Evolutionary conservation across 441 rosid genomes (phyloP), one percentile per base, ranked within the genome.

Genomic region (Adansonia rubrostipa): DNA sequence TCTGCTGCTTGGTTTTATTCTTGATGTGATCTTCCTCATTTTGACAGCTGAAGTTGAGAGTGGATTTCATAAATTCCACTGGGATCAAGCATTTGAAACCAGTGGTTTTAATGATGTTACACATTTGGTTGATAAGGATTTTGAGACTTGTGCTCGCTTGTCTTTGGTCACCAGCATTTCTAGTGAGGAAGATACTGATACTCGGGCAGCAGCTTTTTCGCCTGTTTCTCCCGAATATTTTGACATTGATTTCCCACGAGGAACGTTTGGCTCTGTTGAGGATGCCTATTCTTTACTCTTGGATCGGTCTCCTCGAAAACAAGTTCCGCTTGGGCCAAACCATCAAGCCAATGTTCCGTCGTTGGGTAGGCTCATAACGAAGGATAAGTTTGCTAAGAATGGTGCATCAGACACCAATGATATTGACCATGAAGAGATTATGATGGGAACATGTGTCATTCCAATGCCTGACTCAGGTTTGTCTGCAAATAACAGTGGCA

Each of bases 401-500:
- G 81, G 80, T 22, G 65, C 75, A 3, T 71, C 58, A 22, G 68
- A 57, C 42, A 13, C 47, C 72, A 5, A n/a, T 50, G 36, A 4
- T 77, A 78, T 45, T 50, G 64, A 44, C 53, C 15, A 72, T 17
- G 85, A 51, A 64, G 76, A 64, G 50, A 83, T 78, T 77, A 44
- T 65, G 69, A 71, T 63, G 76, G 88, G 89, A 48, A 83, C 85
- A 75, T 84, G 91, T 60, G 54, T 90, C 2, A 80, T 85, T 83
- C 82, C 91, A 20, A 82, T 84, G 86, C 86, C 86, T 40, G 82
- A 78, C 61, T 57, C 40, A 65, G 84, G 85, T 58, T 13, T 70
- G 19, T 48, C 58, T 7, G 36, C 42, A 11, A 70, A 24, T n/a
- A 58, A 57, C 67, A 51, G 66, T 74, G 61, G 86, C 44, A 74